Conservation (phyloP, 2,329 filamentous ascomycete genomes). For the Penicillium sp. region DNA sequence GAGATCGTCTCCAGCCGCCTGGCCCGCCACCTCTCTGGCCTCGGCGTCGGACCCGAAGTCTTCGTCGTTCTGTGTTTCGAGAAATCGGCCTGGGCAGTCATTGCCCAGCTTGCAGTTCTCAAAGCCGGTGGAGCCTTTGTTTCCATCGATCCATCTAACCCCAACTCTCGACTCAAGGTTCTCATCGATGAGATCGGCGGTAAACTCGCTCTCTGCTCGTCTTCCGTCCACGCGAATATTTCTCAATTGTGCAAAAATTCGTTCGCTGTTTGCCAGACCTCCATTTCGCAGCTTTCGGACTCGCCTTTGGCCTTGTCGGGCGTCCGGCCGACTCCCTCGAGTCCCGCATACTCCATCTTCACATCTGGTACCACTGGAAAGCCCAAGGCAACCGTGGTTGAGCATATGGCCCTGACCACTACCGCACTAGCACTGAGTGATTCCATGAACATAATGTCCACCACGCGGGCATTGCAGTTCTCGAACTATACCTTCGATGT, state of each 20-base stretch:
- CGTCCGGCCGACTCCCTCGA: conserved; percentile 21
- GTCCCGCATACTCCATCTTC: conserved; percentile 49
- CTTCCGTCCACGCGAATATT: conserved; percentile 30
- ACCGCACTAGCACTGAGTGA: conserved; percentile 54
- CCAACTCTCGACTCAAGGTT: conserved; percentile 36
- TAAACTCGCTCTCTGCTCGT: conserved; percentile 36
- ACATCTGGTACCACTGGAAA: conserved; percentile 56
- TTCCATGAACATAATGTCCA: conserved; percentile 51
- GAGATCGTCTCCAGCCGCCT: conserved; percentile 40
- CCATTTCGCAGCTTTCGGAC: conserved; percentile 29
- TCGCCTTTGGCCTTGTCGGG: conserved; percentile 18
- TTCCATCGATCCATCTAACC: conserved; percentile 43
- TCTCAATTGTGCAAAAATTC: conserved; percentile 29
- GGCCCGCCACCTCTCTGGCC: conserved; percentile 36
- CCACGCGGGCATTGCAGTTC: conserved; percentile 61
- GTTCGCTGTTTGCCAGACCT: conserved; percentile 30
- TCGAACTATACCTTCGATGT: conserved; percentile 60
- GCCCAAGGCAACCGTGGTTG: conserved; percentile 64
- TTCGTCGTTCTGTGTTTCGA: conserved; percentile 46
- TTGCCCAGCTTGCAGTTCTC: conserved; percentile 43
- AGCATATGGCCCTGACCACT: conserved; percentile 60
- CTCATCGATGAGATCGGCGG: conserved; percentile 39
- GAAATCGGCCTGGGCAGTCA: conserved; percentile 46
- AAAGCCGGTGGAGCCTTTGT: conserved; percentile 47
- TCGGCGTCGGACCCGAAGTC: conserved; percentile 42